Base-by-base conservation (phyloP, 805 yeast genomes). In the Candida chilensis region DNA sequence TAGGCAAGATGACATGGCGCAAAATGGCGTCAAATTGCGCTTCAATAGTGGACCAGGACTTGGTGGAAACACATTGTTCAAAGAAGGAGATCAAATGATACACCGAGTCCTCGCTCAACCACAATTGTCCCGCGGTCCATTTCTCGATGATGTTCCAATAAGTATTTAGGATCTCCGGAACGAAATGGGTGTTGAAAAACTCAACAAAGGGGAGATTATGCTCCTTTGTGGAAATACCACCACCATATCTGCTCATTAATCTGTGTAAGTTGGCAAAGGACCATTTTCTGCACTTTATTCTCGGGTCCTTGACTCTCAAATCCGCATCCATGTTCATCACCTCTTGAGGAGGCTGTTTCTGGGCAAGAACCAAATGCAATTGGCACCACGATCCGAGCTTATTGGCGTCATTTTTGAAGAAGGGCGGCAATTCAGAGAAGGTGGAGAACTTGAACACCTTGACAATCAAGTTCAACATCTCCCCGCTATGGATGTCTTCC, bases 281-380 rank as follows among this genome's bases (percentile, higher is more conserved):
- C 68, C 70, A 63, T 40, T 63, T 63, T 22, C 60, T 56, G 9
- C 65, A 47, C 37, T 60, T 63, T 26, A 57, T 44, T 35, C 67
- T 38, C 5, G 65, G 63, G 36, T 47, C 40, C 5, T 41, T 28
- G n/a, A 41, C 36, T 34, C 63, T 47, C 5, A 38, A 36, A 12
- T 58, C 65, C 3, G 46, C 36, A 25, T 51, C 57, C 26, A 56
- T 63, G 5, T 52, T 37, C 40, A 56, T 39, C 3, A 57, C 57
- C 3, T 46, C 39, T 5, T 41, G 40, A 0, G 65, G 65, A 26
- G 60, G 51, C 1, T 66, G 65, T 35, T 54, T 54, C 39, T 55
- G 57, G 35, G 60, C 60, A 25, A 61, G 48, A 27, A 52, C 30
- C 24, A 62, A 47, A 32, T 58, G 67, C 18, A 47, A 38, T 25